Evolutionary conservation across 108 stramenopile species (phyloP).

Genomic region (Cyclotella choctawhatcheeana): DNA sequence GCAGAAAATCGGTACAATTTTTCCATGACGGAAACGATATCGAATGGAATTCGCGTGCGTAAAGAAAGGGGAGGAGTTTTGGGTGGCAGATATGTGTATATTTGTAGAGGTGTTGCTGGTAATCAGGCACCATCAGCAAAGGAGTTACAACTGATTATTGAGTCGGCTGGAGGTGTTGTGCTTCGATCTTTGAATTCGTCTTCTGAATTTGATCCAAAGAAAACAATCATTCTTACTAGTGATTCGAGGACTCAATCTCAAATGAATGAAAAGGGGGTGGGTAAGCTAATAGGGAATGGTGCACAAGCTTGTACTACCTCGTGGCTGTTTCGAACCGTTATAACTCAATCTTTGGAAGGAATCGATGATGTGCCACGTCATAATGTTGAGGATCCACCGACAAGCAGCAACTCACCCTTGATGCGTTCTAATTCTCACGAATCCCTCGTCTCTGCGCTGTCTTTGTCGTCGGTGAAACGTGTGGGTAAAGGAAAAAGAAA

Average conservation of each 20-base stretch:
- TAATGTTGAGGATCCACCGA: too few relatives aligned
- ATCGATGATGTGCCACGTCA: slow-evolving; percentile 26
- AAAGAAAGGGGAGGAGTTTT: slow-evolving; percentile 34
- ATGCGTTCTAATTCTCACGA: slow-evolving; percentile 16
- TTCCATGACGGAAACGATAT: slow-evolving; percentile 40
- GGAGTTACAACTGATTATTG: slow-evolving; percentile 43
- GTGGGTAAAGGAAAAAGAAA: slow-evolving; percentile 1
- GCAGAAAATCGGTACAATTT: slow-evolving; percentile 47
- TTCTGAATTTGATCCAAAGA: slow-evolving; percentile 32
- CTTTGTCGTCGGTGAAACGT: slow-evolving; percentile 13
- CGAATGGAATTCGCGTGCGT: slow-evolving; percentile 30
- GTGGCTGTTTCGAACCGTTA: slow-evolving; percentile 57
- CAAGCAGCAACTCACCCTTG: slow-evolving; percentile 47
- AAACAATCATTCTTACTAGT: slow-evolving; percentile 48
- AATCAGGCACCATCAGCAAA: slow-evolving; percentile 45
- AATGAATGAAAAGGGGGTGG: slow-evolving; percentile 34
- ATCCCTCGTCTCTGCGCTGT: slow-evolving; percentile 16
- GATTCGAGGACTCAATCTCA: slow-evolving; percentile 47
- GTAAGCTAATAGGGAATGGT: slow-evolving; percentile 14
- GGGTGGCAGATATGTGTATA: slow-evolving; percentile 43
- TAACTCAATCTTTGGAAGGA: slow-evolving; percentile 35
- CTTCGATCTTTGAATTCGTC: slow-evolving; percentile 30
- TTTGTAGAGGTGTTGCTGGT: slow-evolving; percentile 51
- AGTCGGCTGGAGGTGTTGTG: slow-evolving; percentile 58
- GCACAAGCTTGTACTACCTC: slow-evolving; percentile 44